Evolutionary conservation across 2,329 filamentous ascomycete genomes (phyloP).

Genomic region (Chlorencoelia australis): DNA sequence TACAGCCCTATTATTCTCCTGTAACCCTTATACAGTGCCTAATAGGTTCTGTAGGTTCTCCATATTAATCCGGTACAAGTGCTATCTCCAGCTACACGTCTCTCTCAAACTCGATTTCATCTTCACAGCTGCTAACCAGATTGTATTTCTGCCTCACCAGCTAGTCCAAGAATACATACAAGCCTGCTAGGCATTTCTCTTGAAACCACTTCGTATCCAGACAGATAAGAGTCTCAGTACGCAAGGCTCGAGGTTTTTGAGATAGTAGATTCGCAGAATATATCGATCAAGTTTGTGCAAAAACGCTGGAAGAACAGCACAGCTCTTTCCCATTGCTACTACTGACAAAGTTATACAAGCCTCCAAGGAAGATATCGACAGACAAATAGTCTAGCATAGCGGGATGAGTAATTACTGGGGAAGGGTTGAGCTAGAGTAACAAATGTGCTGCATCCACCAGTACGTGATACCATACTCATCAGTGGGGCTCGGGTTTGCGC

Average conservation of each 20-base stretch:
- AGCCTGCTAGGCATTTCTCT: slow-evolving; percentile 13
- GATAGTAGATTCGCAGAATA: slow-evolving; percentile 2
- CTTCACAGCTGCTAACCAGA: too few relatives aligned
- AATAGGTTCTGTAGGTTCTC: too few relatives aligned
- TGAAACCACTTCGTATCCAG: slow-evolving; percentile 17
- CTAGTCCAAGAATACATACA: slow-evolving; percentile 18
- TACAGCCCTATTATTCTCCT: too few relatives aligned
- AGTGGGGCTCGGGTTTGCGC: too few relatives aligned
- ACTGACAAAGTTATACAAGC: slow-evolving; percentile 2
- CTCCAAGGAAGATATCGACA: slow-evolving; percentile 2
- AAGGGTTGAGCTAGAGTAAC: slow-evolving; percentile 1
- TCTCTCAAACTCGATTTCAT: too few relatives aligned
- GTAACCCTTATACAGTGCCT: too few relatives aligned
- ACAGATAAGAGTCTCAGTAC: slow-evolving; percentile 19
- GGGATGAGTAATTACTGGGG: slow-evolving; percentile 1
- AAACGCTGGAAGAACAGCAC: slow-evolving; percentile 2
- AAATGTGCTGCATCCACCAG: not conserved
- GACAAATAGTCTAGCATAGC: slow-evolving; percentile 4
- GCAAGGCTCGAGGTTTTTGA: slow-evolving; percentile 12
- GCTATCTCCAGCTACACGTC: too few relatives aligned
- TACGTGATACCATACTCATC: slow-evolving; percentile 7
- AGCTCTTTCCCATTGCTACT: slow-evolving; percentile 4
- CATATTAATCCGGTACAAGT: too few relatives aligned
- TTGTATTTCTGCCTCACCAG: too few relatives aligned
- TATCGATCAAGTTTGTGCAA: not conserved